A percentile compares a stretch with the other conserved stretches of the same genome.
Evolutionary conservation across 192 early-diverging fungal species (phyloP).

Genomic region (Backusella morwellensis): DNA sequence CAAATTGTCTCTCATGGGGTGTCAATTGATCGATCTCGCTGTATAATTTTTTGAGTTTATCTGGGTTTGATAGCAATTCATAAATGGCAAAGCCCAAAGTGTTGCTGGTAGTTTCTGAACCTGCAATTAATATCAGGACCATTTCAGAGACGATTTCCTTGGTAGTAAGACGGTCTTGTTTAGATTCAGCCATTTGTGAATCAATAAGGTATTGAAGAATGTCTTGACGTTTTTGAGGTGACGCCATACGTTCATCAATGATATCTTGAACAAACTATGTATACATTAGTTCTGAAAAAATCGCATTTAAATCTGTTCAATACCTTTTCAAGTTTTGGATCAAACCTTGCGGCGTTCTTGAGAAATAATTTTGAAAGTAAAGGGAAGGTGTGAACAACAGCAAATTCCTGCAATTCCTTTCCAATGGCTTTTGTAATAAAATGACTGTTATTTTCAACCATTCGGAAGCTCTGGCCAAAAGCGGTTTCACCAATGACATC

Average conservation of each 20-base stretch:
- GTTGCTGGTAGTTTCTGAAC: constrained; percentile 33
- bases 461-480: constrained; percentile 50
- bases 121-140: constrained; percentile 39
- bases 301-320: background rate
- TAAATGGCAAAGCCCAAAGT: constrained; percentile 29
- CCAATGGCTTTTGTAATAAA: constrained; percentile 31
- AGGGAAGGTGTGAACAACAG: background rate
- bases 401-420: background rate
- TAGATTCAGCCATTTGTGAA: constrained; percentile 29
- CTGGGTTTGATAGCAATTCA: constrained; percentile 17
- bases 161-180: constrained; percentile 34
- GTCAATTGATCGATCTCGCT: constrained; percentile 24
- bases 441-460: constrained; percentile 41
- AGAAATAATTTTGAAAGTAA: background rate
- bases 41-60: constrained; percentile 3
- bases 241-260: constrained; percentile 8
- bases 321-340: constrained; percentile 7
- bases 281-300: background rate
- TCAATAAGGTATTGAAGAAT: constrained; percentile 49
- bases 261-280: constrained; percentile 23
- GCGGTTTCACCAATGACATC: constrained; percentile 54
- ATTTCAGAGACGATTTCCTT: constrained; percentile 39
- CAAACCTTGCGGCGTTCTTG: background rate
- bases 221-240: constrained; percentile 26
- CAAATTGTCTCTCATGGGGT: background rate